A percentile compares a stretch with the other conserved stretches of the same genome.
phyloP scores from a whole-genome alignment of 2,329 filamentous ascomycete genomes.

The Paraphoma chrysanthemicola region DNA sequence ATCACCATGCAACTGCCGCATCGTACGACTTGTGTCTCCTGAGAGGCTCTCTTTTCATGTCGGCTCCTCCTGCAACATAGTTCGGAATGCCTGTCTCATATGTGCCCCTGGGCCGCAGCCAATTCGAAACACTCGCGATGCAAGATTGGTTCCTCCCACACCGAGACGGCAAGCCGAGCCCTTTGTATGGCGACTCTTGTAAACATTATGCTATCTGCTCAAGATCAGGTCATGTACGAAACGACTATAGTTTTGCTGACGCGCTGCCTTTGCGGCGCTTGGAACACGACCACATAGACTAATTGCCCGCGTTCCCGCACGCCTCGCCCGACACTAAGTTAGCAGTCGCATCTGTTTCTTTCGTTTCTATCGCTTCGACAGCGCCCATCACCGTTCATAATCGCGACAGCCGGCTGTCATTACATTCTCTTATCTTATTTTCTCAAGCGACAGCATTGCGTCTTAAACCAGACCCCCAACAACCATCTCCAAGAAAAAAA shows the following conservation, averaged over 20 bases:
- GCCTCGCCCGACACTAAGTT: conserved; percentile 16
- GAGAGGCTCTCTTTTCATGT: neutral
- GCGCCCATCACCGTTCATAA: conserved; percentile 8
- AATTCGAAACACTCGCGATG: conserved; percentile 28
- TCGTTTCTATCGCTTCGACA: conserved; percentile 14
- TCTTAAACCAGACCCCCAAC: neutral
- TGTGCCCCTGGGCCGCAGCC: conserved; percentile 28
- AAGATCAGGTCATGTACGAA: conserved; percentile 30
- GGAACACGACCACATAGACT: conserved; percentile 17
- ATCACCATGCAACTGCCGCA: neutral
- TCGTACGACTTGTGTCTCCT: neutral
- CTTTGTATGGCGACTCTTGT: conserved; percentile 23
- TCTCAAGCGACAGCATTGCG: neutral
- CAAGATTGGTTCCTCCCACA: conserved; percentile 16
- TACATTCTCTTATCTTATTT: neutral
- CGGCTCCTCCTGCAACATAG: conserved; percentile 8
- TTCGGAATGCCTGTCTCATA: conserved; percentile 23
- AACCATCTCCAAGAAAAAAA: neutral
- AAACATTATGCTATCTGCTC: conserved; percentile 25
- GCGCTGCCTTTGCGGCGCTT: conserved; percentile 23
- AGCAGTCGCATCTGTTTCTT: conserved; percentile 7
- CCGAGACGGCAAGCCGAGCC: conserved; percentile 14
- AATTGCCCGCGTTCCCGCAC: conserved; percentile 15
- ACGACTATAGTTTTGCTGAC: conserved; percentile 31
- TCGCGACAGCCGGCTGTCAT: conserved; percentile 32